Base-by-base conservation (phyloP, 306 rosid species). In the Cotoneaster glaucophyllus region DNA sequence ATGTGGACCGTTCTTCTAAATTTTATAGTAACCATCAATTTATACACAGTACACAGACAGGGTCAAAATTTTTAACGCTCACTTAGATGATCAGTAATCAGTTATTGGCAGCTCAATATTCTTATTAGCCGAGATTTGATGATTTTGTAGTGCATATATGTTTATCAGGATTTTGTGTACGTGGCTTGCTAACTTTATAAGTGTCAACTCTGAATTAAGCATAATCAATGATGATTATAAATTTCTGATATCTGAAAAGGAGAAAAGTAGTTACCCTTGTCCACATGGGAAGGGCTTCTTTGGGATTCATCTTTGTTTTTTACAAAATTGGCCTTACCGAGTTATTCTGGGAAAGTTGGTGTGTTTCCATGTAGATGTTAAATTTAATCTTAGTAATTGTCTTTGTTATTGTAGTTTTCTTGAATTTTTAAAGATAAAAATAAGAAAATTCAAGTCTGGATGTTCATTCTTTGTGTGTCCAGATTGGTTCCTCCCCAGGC, bases 401-500 rank as follows among this genome's bases (percentile, higher is more conserved):
- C 31, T 26, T 74, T 52, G 18, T 29, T 19, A 19, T 70, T 12
- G 24, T 74, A 11, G 28, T 75, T 65, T 66, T 45, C 53, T 65
- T 28, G 29, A 63, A 11, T 15, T 31, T 17, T 44, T 14, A 69
- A 69, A 43, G 73, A 48, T 44, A n/a, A 52, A 14, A 65, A 64
- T 3, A 54, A 34, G 54, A 24, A 24, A 17, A 50, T 24, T 74
- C 34, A 58, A n/a, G 21, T 74, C 10, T 45, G 24, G 26, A 34
- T 26, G 76, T 81, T 26, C 62, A 18, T 56, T 80, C 50, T 80
- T 71, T 86, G 74, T 82, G 41, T 68, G 78, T 73, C 88, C 88
- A 92, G 97, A 87, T 92, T 77, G 97, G 98, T 75, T 92, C 91
- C 50, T 88, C 89, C 77, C 96, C 98, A 32, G 98, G 98, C 75